Evolutionary conservation across 2,329 filamentous ascomycete species (phyloP).

Genomic region (Neurospora crassa): DNA sequence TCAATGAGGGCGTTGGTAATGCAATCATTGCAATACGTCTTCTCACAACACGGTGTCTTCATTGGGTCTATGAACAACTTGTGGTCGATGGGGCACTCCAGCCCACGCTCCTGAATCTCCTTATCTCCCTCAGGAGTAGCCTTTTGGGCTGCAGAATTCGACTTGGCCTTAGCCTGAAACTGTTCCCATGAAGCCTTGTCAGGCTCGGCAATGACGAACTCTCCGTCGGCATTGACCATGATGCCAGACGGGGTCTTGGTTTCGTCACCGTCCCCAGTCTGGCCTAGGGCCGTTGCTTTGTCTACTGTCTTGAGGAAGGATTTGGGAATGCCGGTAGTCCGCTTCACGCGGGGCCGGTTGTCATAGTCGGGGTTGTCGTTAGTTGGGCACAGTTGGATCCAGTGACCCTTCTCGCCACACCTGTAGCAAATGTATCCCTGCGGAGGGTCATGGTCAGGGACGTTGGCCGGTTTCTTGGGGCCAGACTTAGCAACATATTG

Average conservation of each 20-base stretch:
- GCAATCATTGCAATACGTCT: slow-evolving; percentile 99
- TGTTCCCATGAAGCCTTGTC: slow-evolving; percentile 96
- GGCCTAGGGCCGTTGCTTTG: slow-evolving; percentile 67
- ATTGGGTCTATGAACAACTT: slow-evolving; percentile 97
- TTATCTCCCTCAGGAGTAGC: slow-evolving; percentile 69
- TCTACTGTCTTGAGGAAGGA: slow-evolving; percentile 95
- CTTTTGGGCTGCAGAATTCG: slow-evolving; percentile 72
- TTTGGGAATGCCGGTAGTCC: slow-evolving; percentile 91
- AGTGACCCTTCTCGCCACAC: slow-evolving; percentile 96
- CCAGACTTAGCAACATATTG: slow-evolving; percentile 52
- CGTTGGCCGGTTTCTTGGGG: slow-evolving; percentile 58
- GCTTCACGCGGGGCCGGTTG: slow-evolving; percentile 84
- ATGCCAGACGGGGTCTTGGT: slow-evolving; percentile 75
- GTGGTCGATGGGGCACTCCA: slow-evolving; percentile 94
- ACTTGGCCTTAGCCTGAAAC: slow-evolving; percentile 90
- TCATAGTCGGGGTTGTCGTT: slow-evolving; percentile 97
- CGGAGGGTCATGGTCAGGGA: slow-evolving; percentile 87
- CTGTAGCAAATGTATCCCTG: slow-evolving; percentile 94
- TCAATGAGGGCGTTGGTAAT: slow-evolving; percentile 98
- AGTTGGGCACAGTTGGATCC: slow-evolving; percentile 97
- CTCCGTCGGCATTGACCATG: slow-evolving; percentile 96
- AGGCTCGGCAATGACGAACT: slow-evolving; percentile 92
- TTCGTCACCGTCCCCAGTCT: slow-evolving; percentile 70
- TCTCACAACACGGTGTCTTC: slow-evolving; percentile 97
- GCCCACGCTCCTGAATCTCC: slow-evolving; percentile 75